phyloP scores from a whole-genome alignment of 75 land plant genomes.

The Larix kaempferi region DNA sequence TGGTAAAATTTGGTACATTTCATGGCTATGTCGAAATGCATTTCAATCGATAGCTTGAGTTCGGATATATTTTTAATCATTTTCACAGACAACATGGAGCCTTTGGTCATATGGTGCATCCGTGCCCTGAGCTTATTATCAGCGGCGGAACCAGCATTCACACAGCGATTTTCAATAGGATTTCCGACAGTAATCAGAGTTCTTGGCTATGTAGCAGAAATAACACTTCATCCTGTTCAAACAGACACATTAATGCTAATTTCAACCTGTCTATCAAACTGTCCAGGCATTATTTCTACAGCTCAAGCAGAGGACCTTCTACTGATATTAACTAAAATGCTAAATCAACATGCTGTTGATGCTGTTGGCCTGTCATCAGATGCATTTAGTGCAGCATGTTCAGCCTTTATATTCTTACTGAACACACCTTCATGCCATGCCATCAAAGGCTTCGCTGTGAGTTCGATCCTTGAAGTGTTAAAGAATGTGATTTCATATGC shows the following conservation, averaged over 20 bases:
- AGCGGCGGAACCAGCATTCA: constrained; percentile 47
- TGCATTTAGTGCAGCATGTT: constrained; percentile 50
- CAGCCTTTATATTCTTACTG: constrained; percentile 53
- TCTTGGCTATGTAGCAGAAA: constrained; percentile 52
- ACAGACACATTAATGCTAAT: constrained; percentile 51
- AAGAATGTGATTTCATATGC: constrained; percentile 31
- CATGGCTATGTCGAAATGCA: not conserved
- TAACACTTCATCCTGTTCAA: constrained; percentile 71
- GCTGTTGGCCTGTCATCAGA: constrained; percentile 57
- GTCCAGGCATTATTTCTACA: constrained; percentile 64
- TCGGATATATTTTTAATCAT: not conserved
- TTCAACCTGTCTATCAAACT: constrained; percentile 36
- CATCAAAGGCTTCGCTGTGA: constrained; percentile 22
- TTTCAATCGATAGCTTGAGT: not conserved
- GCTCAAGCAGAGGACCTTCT: constrained; percentile 56
- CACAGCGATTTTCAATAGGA: constrained; percentile 63
- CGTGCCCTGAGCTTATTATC: constrained; percentile 61
- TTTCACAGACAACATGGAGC: constrained; percentile 55
- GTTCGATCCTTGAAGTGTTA: constrained; percentile 23
- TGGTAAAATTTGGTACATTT: not conserved
- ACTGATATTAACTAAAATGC: constrained; percentile 36
- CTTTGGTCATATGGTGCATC: constrained; percentile 43
- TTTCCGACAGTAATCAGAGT: constrained; percentile 56
- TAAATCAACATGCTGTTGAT: constrained; percentile 40
- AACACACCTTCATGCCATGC: constrained; percentile 41